Percentiles rank a stretch among this genome's conserved stretches.
These are phyloP conservation scores for Alternaria ventricosa DNA, from an alignment of 2,329 filamentous ascomycete genomes.

Conservation along the genomic window DNA sequence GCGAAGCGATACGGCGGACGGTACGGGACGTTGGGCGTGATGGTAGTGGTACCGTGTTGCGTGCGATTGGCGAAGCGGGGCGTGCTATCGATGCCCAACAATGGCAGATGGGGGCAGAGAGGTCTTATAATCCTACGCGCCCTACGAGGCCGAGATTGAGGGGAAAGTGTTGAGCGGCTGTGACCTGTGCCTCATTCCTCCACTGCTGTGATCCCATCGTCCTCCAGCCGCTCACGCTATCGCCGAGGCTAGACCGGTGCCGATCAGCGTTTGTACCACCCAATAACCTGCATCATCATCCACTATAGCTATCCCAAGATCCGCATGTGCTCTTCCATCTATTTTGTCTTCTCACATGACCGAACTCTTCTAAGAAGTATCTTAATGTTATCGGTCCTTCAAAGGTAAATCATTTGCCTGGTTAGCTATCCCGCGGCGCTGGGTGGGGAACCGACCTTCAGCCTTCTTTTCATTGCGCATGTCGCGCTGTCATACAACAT, in stretches of 20 bases:
- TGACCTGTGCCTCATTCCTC: constrained; percentile 7
- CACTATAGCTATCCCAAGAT: background rate
- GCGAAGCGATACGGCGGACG: background rate
- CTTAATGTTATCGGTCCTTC: background rate
- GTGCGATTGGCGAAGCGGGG: background rate
- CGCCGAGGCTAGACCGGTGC: constrained; percentile 5
- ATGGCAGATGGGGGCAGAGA: background rate
- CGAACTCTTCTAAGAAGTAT: background rate
- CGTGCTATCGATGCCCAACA: background rate
- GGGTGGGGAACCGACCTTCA: background rate
- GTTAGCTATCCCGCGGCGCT: background rate
- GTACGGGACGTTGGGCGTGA: constrained; percentile 4
- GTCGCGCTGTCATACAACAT: background rate
- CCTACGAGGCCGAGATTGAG: background rate
- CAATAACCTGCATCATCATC: constrained; percentile 1
- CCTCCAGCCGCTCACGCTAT: constrained; percentile 5
- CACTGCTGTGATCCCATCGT: constrained; percentile 5
- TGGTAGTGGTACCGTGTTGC: background rate
- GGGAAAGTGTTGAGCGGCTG: constrained; percentile 10
- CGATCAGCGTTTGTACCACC: constrained; percentile 1
- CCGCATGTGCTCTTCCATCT: background rate
- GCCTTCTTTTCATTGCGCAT: background rate
- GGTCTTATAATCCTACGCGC: background rate
- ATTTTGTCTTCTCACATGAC: background rate
- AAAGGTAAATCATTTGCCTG: background rate